phyloP scores from a whole-genome alignment of 2,329 filamentous ascomycete species.

The Ophiostoma tasmaniense region DNA sequence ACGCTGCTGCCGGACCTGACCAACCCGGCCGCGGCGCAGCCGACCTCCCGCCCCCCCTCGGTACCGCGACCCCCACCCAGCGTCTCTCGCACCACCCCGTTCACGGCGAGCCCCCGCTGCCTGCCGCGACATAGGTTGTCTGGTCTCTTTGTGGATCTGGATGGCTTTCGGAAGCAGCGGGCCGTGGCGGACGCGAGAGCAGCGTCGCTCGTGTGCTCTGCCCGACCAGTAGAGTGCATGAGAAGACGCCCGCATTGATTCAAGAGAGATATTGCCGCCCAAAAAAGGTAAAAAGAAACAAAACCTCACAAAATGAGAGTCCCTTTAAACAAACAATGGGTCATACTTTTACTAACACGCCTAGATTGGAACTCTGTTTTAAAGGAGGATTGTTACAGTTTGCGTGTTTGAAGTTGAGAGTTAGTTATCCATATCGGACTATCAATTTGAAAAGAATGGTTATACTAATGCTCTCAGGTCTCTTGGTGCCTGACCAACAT shows the following conservation, averaged over 20 bases:
- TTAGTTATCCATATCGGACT: too few relatives aligned
- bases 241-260: neutral
- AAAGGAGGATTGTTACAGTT: too few relatives aligned
- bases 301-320: too few relatives aligned
- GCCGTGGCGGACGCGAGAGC: neutral
- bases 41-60: neutral
- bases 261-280: neutral
- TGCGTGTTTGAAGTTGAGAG: too few relatives aligned
- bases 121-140: neutral
- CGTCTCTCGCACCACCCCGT: neutral
- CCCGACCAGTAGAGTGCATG: too few relatives aligned
- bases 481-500: neutral
- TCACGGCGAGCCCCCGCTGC: neutral
- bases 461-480: neutral
- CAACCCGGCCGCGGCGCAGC: neutral
- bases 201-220: neutral
- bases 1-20: neutral
- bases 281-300: neutral
- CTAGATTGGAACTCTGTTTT: too few relatives aligned
- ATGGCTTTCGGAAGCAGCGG: neutral
- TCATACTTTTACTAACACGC: too few relatives aligned
- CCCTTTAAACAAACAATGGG: too few relatives aligned
- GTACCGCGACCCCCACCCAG: neutral
- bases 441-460: too few relatives aligned
- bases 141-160: too few relatives aligned